phyloP scores from a whole-genome alignment of 352 stramenopile genomes.

The Phytophthora fragariaefolia region DNA sequence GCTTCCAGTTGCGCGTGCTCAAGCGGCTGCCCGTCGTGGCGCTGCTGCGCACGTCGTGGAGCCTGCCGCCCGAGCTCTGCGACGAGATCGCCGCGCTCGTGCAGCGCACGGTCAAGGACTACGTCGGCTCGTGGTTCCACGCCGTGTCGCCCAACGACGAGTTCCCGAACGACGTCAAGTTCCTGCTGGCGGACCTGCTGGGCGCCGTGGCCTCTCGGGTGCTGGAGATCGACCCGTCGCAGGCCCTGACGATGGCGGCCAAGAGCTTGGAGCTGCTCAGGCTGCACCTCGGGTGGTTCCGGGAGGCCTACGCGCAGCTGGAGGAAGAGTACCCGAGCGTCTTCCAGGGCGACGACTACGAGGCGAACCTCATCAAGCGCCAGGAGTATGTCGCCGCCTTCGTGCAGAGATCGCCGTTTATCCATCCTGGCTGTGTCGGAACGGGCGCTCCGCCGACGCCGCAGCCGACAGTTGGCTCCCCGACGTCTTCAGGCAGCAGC shows the following conservation, averaged over 20 bases:
- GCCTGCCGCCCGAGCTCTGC: slow-evolving; percentile 59
- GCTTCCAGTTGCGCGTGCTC: slow-evolving; percentile 60
- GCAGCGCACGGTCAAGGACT: slow-evolving; percentile 58
- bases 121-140: slow-evolving; percentile 74
- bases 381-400: slow-evolving; percentile 65
- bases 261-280: slow-evolving; percentile 72
- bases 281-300: slow-evolving; percentile 82
- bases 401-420: slow-evolving; percentile 64
- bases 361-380: slow-evolving; percentile 55
- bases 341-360: slow-evolving; percentile 64
- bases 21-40: slow-evolving; percentile 69
- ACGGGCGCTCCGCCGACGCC: slow-evolving; percentile 11
- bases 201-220: slow-evolving; percentile 62
- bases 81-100: slow-evolving; percentile 69
- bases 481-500: slow-evolving; percentile 1
- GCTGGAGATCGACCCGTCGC: slow-evolving; percentile 72
- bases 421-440: slow-evolving; percentile 72
- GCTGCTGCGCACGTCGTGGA: slow-evolving; percentile 67
- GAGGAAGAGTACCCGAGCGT: slow-evolving; percentile 61
- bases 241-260: slow-evolving; percentile 66
- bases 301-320: slow-evolving; percentile 73
- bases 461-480: not conserved
- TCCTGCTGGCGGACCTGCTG: slow-evolving; percentile 68
- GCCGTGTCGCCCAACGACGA: slow-evolving; percentile 70
- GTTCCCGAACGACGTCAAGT: slow-evolving; percentile 71